Base-by-base conservation (phyloP, 768 basidiomycete genomes). In the Phallus indusiatus region DNA sequence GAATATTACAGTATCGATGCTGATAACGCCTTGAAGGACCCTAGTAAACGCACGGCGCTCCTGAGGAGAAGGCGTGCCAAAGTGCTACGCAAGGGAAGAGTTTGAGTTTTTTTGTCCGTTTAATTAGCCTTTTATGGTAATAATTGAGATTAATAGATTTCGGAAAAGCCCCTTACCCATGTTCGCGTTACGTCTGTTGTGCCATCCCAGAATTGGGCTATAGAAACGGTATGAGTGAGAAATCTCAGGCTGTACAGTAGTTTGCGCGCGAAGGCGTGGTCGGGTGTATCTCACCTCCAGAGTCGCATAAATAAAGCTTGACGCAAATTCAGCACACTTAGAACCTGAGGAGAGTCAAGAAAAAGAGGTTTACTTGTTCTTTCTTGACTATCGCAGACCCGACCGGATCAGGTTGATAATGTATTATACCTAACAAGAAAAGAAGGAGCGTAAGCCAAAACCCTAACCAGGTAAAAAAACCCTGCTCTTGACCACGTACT, bases 131-230 rank as follows among this genome's bases (percentile, higher is more conserved):
- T 7, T 11, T 14, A 55, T 22, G 34, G 8, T 18, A 36, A 18
- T 20, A 22, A 20, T 46, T 18, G 14, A 36, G 34, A 35, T n/a
- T 55, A 33, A 36, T 54, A 21, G 14, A 57, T 35, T 21, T n/a
- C n/a, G n/a, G n/a, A 34, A 28, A 22, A 18, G 49, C 10, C 8
- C 54, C 80, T 65, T 66, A 87, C 89, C 84, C 83, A 86, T 61
- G 92, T 96, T 47, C 94, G 77, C 1, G 94, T 95, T 16, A 89
- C 88, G 67, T 99, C 95, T 1, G 96, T 99, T 0, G 95, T 98
- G 10, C 95, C 95, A 64, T 98, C 95, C 35, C 82, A 69, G 72
- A 85, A 95, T 72, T 96, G 94, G 1, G 80, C 86, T 87, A 61
- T 21, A 1, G n/a, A 20, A 51, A 42, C n/a, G 49, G 47, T 63